Evolutionary conservation across 805 yeast species (phyloP).

Genomic region (Candida endomychidarum): DNA sequence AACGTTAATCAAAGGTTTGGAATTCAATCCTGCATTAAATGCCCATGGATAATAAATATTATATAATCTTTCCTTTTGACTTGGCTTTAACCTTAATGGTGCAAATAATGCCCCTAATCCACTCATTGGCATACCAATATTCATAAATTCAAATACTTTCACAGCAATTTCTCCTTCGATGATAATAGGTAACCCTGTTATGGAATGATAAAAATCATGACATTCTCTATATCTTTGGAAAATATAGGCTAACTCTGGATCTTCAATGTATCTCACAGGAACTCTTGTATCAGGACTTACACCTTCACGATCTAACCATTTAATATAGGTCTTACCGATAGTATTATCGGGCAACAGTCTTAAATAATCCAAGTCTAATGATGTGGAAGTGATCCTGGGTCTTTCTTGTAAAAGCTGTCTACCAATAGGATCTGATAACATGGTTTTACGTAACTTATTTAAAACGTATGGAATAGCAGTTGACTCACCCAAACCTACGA

Average conservation of each 20-base stretch:
- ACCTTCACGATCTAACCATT: conserved; percentile 83
- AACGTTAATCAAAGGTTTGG: conserved; percentile 79
- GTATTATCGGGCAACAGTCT: conserved; percentile 62
- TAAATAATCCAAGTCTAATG: conserved; percentile 63
- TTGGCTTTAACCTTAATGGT: conserved; percentile 67
- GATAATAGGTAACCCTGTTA: conserved; percentile 84
- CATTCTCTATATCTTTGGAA: conserved; percentile 93
- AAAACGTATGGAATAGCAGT: conserved; percentile 76
- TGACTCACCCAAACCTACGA: conserved; percentile 86
- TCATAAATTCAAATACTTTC: conserved; percentile 88
- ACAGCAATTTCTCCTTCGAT: conserved; percentile 97
- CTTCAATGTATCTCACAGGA: conserved; percentile 82
- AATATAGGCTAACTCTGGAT: conserved; percentile 89
- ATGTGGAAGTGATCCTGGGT: conserved; percentile 78
- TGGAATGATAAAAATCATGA: conserved; percentile 94
- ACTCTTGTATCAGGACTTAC: conserved; percentile 93
- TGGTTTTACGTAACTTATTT: conserved; percentile 58
- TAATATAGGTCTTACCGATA: conserved; percentile 74
- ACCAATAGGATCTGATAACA: conserved; percentile 77
- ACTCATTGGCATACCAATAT: conserved; percentile 93
- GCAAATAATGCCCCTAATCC: conserved; percentile 91
- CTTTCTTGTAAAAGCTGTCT: conserved; percentile 73
- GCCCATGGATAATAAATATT: conserved; percentile 90
- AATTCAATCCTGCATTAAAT: conserved; percentile 62
- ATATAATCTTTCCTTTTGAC: conserved; percentile 62